Evolutionary conservation across 2,329 filamentous ascomycete species (phyloP).

Genomic region (Mariannaea sp.): DNA sequence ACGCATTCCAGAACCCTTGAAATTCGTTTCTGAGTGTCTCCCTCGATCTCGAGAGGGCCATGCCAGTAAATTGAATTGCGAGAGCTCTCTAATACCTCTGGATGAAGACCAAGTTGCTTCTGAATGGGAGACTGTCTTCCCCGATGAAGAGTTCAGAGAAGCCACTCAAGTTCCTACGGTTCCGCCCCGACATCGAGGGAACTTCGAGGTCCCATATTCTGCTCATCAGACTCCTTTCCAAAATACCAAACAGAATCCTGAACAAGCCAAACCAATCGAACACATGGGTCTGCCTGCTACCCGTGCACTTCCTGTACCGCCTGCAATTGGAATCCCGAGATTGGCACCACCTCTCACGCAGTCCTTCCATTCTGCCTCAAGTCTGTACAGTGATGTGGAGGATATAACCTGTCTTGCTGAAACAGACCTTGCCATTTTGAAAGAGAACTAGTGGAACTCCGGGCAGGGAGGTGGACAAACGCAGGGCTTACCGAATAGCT

Average conservation of each 20-base stretch:
- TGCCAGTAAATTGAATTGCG: background rate
- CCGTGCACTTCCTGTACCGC: constrained; percentile 16
- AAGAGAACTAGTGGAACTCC: background rate
- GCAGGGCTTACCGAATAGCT: background rate
- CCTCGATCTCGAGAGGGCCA: constrained; percentile 6
- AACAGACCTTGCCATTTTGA: constrained; percentile 4
- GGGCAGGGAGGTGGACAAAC: background rate
- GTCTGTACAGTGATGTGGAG: constrained; percentile 34
- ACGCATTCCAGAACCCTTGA: constrained; percentile 13
- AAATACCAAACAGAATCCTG: background rate
- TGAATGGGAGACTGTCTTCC: constrained; percentile 41
- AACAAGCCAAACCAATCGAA: constrained; percentile 11
- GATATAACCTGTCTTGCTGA: constrained; percentile 14
- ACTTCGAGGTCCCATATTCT: constrained; percentile 23
- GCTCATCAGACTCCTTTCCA: constrained; percentile 12
- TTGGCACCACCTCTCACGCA: constrained; percentile 20
- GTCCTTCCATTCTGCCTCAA: constrained; percentile 39
- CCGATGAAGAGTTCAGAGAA: constrained; percentile 33
- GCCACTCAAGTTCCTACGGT: constrained; percentile 12
- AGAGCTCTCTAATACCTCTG: constrained; percentile 2
- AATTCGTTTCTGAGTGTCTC: constrained; percentile 26
- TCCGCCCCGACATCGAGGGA: constrained; percentile 19
- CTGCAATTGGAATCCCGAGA: constrained; percentile 17
- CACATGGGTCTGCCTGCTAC: constrained; percentile 10
- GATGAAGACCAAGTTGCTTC: constrained; percentile 33